Conservation (phyloP, 1,284 basidiomycete genomes). For the Ustilago tritici region DNA sequence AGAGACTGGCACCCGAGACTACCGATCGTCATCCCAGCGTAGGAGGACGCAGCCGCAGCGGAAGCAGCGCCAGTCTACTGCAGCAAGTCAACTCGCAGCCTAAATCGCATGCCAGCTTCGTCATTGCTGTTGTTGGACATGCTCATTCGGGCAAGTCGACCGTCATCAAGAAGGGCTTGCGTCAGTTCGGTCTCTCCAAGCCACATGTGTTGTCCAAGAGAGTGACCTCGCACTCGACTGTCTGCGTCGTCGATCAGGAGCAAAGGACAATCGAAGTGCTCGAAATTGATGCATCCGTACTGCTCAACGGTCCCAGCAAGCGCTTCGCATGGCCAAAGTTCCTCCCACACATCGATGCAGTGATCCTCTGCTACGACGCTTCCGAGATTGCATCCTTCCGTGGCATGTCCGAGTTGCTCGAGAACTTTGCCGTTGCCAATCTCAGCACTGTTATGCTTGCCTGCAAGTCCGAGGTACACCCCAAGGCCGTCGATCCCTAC, state of each 20-base stretch:
- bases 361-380: slow-evolving; percentile 66
- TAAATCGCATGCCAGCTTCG: slow-evolving; percentile 61
- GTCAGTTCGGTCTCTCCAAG: slow-evolving; percentile 63
- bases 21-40: slow-evolving; percentile 40
- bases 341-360: slow-evolving; percentile 62
- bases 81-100: slow-evolving; percentile 61
- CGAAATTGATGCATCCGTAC: slow-evolving; percentile 62
- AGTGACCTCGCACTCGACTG: slow-evolving; percentile 62
- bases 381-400: slow-evolving; percentile 60
- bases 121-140: slow-evolving; percentile 65
- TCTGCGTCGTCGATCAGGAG: slow-evolving; percentile 64
- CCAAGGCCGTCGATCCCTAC: slow-evolving; percentile 64
- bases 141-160: slow-evolving; percentile 60
- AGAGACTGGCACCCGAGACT: slow-evolving; percentile 19
- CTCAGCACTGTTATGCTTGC: slow-evolving; percentile 66
- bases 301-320: slow-evolving; percentile 59
- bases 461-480: slow-evolving; percentile 65
- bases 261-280: slow-evolving; percentile 65
- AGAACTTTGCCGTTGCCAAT: slow-evolving; percentile 57
- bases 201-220: slow-evolving; percentile 61
- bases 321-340: slow-evolving; percentile 66
- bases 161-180: slow-evolving; percentile 64
- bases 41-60: slow-evolving; percentile 57
- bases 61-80: slow-evolving; percentile 60
- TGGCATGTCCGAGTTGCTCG: slow-evolving; percentile 65